Conservation (phyloP, 163 green algal species). For the Picocystis sp. region DNA sequence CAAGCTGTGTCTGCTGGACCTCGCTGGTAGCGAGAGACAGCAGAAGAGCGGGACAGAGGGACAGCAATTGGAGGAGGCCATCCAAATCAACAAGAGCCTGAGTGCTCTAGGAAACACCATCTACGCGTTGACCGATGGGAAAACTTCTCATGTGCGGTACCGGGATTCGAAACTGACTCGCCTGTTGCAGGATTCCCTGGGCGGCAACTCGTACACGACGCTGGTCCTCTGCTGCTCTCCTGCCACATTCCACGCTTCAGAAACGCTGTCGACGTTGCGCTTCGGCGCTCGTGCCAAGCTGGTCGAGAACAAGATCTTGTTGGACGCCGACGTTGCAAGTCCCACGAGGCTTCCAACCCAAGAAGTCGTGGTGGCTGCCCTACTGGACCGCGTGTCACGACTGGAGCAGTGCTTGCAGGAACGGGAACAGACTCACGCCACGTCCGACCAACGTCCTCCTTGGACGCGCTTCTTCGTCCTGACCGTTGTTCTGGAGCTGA, state of each 20-base stretch:
- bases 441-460: no score
- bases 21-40: neutral
- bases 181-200: conserved; percentile 50
- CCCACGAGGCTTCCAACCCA: no score
- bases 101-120: conserved; percentile 4
- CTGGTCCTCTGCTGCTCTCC: conserved; percentile 69
- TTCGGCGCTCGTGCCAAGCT: conserved; percentile 27
- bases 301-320: no score
- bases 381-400: no score
- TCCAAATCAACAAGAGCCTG: conserved; percentile 7
- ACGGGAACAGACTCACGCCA: no score
- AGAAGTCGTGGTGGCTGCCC: no score
- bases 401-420: no score
- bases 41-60: neutral
- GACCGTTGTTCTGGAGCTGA: no score
- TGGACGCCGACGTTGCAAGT: no score
- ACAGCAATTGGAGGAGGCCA: conserved; percentile 6
- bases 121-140: conserved; percentile 24
- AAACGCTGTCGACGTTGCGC: conserved; percentile 57
- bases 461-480: no score
- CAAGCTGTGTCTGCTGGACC: conserved; percentile 5
- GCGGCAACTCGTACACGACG: conserved; percentile 39
- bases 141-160: conserved; percentile 32
- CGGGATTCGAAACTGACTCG: conserved; percentile 76
- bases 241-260: conserved; percentile 29